Evolutionary conservation across 495 filamentous ascomycete species (phyloP).

Genomic region (Penicillium paxilli): DNA sequence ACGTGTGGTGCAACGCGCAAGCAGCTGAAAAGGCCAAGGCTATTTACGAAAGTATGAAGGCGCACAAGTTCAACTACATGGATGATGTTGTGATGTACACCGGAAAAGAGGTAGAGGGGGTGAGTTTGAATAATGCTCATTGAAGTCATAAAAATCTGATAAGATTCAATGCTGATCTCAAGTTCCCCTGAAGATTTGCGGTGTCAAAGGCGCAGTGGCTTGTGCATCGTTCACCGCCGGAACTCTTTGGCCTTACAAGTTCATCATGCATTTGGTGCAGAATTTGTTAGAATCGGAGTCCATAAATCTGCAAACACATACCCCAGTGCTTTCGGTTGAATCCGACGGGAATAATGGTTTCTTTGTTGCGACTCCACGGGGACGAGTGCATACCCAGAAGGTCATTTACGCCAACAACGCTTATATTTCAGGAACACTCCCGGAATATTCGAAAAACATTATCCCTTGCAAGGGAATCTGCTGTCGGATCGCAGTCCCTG

Average conservation of each 20-base stretch:
- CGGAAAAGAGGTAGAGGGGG: conserved; percentile 29
- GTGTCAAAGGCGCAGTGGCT: conserved; percentile 33
- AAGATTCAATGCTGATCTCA: background rate
- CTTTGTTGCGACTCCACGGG: conserved; percentile 53
- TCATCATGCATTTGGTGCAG: conserved; percentile 57
- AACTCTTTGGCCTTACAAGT: conserved; percentile 64
- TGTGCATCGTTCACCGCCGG: conserved; percentile 49
- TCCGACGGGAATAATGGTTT: conserved; percentile 35
- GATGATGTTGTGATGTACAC: conserved; percentile 29
- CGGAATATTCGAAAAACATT: conserved; percentile 57
- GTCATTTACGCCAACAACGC: conserved; percentile 74
- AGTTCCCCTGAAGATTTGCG: conserved; percentile 19
- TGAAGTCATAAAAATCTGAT: background rate
- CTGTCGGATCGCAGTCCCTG: conserved; percentile 62
- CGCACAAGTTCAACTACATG: conserved; percentile 26
- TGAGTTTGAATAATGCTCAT: conserved; percentile 13
- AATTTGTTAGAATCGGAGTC: conserved; percentile 50
- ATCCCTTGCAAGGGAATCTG: conserved; percentile 59
- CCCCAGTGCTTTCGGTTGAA: conserved; percentile 47
- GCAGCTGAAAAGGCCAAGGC: conserved; percentile 28
- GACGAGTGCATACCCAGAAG: conserved; percentile 48
- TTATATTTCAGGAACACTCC: conserved; percentile 61
- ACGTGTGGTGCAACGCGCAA: conserved; percentile 38
- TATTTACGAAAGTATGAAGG: conserved; percentile 27
- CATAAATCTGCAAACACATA: conserved; percentile 63